A percentile compares a stretch with the other conserved stretches of the same genome.
Evolutionary conservation across 495 filamentous ascomycete genomes (phyloP).

Genomic region (Chaetomium cochliodes): DNA sequence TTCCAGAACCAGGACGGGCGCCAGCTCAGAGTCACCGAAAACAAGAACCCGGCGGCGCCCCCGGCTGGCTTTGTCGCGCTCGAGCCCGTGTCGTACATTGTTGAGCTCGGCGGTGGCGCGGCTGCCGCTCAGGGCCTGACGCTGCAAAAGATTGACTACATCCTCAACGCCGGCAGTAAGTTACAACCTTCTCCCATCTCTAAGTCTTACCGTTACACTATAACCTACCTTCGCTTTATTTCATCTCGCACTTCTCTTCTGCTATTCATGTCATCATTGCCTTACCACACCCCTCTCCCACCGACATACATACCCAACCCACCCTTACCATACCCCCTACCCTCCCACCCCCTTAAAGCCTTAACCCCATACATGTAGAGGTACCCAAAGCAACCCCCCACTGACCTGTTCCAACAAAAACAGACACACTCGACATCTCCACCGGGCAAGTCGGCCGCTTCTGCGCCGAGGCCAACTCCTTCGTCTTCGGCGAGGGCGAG

Average conservation of each 20-base stretch:
- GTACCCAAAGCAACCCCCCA: background rate
- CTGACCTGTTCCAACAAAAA: background rate
- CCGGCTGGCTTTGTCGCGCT: conserved; percentile 38
- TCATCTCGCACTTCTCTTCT: too few species aligned
- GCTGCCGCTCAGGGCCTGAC: conserved; percentile 30
- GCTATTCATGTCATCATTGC: too few species aligned
- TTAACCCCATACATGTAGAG: background rate
- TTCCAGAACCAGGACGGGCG: conserved; percentile 35
- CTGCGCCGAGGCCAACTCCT: conserved; percentile 35
- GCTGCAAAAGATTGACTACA: conserved; percentile 44
- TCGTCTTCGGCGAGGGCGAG: conserved; percentile 43
- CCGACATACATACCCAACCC: background rate
- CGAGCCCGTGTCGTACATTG: conserved; percentile 39
- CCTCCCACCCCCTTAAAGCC: background rate
- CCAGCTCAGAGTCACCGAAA: conserved; percentile 38
- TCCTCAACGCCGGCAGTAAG: conserved; percentile 35
- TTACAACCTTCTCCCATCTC: background rate
- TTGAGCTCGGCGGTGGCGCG: conserved; percentile 33
- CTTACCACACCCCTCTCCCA: background rate
- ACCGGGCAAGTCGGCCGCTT: conserved; percentile 35
- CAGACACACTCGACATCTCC: conserved; percentile 36
- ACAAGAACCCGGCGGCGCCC: conserved; percentile 34
- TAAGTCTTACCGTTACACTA: background rate
- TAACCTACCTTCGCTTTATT: background rate
- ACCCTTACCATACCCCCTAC: background rate